Evolutionary conservation across 2,329 filamentous ascomycete genomes (phyloP), one percentile per base, ranked within the genome.

Genomic region (Aureobasidium sp.): DNA sequence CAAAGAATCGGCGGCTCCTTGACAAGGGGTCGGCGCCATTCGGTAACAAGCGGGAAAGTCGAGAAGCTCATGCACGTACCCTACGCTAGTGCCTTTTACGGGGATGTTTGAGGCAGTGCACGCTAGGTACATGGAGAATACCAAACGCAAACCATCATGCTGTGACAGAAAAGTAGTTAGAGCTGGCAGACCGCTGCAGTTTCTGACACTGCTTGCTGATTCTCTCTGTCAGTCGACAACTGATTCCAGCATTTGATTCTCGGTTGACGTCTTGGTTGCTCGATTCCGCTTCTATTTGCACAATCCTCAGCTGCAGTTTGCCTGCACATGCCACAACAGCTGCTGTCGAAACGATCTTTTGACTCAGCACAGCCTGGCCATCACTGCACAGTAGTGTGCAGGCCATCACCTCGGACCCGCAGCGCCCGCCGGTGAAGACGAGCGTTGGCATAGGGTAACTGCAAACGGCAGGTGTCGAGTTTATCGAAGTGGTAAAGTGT

Each of bases 401-500:
- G 27, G 12, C 22, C 10, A 24, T 34, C 19, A 16, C 12, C 29
- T 16, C 29, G 29, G 16, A 22, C 19, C 42, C 27, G 30, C 42
- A 34, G n/a, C 19, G 42, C 25, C 16, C n/a, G 42, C 44, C 44
- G 44, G 32, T 48, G 22, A 27, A 48, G 19, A 32, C 32, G 44
- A 48, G 44, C 30, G 27, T 48, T 48, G 32, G 44, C 44, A 37
- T 11, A 34, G 17, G 16, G 19, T 45, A 34, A 21, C 30, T 19
- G 14, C 27, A 27, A 48, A 48, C 44, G 44, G 44, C 27, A 17
- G 37, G 22, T 37, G 42, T 37, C 30, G 30, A 48, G n/a, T n/a
- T n/a, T n/a, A n/a, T n/a, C n/a, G n/a, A n/a, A n/a, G n/a, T 50
- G 47, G 47, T 39, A 50, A 50, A 50, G 47, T 50, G 47, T 50